Base-by-base conservation (phyloP, 1,284 basidiomycete species). In the Fistulinella cinereoalba region DNA sequence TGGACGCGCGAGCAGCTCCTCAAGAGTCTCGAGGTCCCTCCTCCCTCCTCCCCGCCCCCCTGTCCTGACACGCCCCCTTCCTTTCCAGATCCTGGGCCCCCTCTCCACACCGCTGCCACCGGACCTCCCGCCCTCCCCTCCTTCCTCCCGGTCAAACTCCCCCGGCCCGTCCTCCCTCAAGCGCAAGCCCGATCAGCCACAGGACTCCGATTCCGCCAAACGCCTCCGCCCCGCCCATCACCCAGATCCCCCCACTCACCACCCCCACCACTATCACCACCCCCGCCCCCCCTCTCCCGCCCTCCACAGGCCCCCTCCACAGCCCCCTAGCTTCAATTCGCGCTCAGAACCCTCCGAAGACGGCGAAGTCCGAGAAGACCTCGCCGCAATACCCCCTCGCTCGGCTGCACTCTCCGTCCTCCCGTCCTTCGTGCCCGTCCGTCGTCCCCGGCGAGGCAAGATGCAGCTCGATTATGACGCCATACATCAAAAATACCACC, bases 71-170 rank as follows among this genome's bases (percentile, higher is more conserved):
- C 49, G 51, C 52, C 52, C 44, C 43, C 51, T 40, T 31, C 46
- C 47, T 49, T 47, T 57, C 43, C 60, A 86, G 83, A 75, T 84
- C 64, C 72, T 86, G 57, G 79, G 78, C 46, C 66, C 72, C 49
- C 71, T 83, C 47, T 67, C 71, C 47, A 58, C 72, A 27, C 79
- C 76, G 50, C 71, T 84, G 25, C 81, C 85, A 44, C 75, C 81
- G 55, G 73, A 75, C 50, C 71, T 86, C 47, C 83, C 84, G 25
- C 79, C 79, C 48, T 83, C 83, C 47, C 83, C 84, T 46, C 83
- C 83, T 13, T 71, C 74, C 33, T 85, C 83, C 56, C 77, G 81
- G 57, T 70, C 75, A 55, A 64, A 74, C 59, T 85, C 84, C 52
- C 82, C 84, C 47, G 71, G 69, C 24, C 73, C 75, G n/a, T 52